phyloP scores from a whole-genome alignment of 129 eudicot species.

The Flaveria bidentis region DNA sequence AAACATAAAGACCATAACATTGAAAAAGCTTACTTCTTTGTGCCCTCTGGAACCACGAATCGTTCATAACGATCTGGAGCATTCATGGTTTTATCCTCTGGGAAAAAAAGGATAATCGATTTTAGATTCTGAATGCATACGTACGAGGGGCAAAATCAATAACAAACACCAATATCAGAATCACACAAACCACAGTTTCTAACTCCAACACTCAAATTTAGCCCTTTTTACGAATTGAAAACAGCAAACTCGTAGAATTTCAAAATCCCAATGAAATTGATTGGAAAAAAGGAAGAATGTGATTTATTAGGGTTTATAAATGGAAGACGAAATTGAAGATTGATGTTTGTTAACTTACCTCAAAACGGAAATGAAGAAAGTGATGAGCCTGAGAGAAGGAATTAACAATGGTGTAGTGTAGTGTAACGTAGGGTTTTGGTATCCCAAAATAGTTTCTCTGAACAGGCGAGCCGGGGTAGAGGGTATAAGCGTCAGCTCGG shows the following conservation, averaged over 20 bases:
- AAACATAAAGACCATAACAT: neutral
- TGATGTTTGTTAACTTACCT: constrained; percentile 9
- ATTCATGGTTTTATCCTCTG: constrained; percentile 51
- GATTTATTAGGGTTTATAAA: neutral
- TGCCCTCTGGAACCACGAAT: constrained; percentile 87
- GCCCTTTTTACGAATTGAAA: neutral
- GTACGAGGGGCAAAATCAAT: neutral
- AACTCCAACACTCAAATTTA: neutral
- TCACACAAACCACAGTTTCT: neutral
- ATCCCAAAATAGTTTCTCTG: too few relatives aligned
- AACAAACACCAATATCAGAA: neutral
- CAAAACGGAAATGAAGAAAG: too few relatives aligned
- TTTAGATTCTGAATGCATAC: neutral
- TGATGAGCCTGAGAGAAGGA: too few relatives aligned
- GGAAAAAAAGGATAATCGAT: neutral
- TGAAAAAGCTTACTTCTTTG: constrained; percentile 55
- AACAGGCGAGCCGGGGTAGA: too few relatives aligned
- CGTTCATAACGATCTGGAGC: constrained; percentile 92
- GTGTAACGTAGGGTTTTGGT: too few relatives aligned
- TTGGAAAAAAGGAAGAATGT: neutral
- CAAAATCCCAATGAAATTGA: neutral
- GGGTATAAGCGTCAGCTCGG: too few relatives aligned
- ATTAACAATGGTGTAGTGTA: too few relatives aligned
- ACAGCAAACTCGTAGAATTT: neutral
- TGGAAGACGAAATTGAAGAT: constrained; percentile 6